phyloP scores from a whole-genome alignment of 345 rosid genomes.

The Pistacia vera region DNA sequence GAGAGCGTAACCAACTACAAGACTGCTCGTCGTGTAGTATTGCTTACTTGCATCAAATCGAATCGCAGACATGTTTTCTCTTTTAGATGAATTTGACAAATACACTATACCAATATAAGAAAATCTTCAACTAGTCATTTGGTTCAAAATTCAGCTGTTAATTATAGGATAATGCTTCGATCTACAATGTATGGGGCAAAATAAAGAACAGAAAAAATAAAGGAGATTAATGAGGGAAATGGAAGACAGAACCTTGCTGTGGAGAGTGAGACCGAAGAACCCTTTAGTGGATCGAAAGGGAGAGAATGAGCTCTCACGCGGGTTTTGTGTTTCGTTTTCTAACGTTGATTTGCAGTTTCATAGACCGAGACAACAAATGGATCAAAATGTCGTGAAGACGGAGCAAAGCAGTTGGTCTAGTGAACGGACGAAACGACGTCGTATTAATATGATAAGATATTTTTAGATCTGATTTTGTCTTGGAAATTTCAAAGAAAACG shows the following conservation, averaged over 20 bases:
- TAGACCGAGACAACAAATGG: neutral
- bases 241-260: constrained; percentile 5
- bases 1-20: constrained; percentile 87
- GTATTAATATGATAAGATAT: neutral
- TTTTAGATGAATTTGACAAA: neutral
- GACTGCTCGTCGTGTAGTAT: constrained; percentile 71
- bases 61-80: constrained; percentile 36
- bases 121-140: neutral
- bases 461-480: neutral
- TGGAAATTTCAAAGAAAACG: neutral
- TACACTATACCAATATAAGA: neutral
- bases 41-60: constrained; percentile 47
- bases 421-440: too few species aligned
- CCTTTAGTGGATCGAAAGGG: neutral
- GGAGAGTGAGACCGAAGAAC: constrained; percentile 8
- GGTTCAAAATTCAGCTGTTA: neutral
- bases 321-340: neutral
- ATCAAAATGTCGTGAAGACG: too few species aligned
- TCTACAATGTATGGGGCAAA: constrained; percentile 9
- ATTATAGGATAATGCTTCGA: neutral
- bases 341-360: neutral
- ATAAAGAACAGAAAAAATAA: neutral
- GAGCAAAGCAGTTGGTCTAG: neutral
- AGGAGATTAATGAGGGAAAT: neutral
- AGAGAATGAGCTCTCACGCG: neutral